Conservation (phyloP, 129 eudicot species). For the Pittosporum tobira region DNA sequence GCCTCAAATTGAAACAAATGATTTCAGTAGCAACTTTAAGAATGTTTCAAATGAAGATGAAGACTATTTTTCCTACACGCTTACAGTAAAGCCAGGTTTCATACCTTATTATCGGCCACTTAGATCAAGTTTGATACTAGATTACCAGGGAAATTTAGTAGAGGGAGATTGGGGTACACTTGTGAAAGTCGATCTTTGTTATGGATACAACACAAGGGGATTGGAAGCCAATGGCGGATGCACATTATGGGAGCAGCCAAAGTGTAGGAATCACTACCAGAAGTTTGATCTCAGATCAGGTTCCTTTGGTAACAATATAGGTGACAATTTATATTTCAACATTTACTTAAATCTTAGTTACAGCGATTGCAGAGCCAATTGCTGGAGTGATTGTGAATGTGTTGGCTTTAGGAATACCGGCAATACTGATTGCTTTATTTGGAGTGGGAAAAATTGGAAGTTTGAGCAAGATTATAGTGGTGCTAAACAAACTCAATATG, state of each 20-base stretch:
- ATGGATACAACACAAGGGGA: constrained; percentile 7
- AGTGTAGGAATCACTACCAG: constrained; percentile 11
- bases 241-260: background rate
- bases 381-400: constrained; percentile 40
- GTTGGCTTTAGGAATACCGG: constrained; percentile 16
- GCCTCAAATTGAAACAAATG: no score
- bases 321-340: constrained; percentile 3
- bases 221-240: constrained; percentile 1
- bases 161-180: background rate
- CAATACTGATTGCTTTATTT: constrained; percentile 17
- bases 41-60: constrained; percentile 13
- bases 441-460: constrained; percentile 11
- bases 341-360: no score
- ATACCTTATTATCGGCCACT: no score
- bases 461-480: constrained; percentile 16
- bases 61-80: constrained; percentile 13
- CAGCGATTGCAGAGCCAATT: constrained; percentile 33
- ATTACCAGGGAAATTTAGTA: constrained; percentile 14
- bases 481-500: constrained; percentile 5
- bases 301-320: background rate
- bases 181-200: constrained; percentile 15
- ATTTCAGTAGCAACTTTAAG: constrained; percentile 1
- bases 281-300: constrained; percentile 2
- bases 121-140: constrained; percentile 16
- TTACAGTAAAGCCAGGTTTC: background rate